Evolutionary conservation across 83 land plant genomes (phyloP).

Genomic region (Picea engelmannii): DNA sequence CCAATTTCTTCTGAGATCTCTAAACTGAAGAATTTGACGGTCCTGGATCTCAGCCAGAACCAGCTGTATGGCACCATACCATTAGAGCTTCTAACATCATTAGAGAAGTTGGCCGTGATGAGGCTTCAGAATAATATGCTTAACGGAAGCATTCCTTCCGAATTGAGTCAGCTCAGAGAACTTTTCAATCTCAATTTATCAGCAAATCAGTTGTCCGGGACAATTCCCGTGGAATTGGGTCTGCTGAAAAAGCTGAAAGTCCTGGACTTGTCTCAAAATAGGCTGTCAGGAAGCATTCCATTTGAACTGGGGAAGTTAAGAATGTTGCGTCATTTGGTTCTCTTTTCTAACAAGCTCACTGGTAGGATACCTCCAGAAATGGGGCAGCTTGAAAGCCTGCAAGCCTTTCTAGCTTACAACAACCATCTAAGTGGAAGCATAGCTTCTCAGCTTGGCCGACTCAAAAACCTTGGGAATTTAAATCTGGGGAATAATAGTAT

Average conservation of each 20-base stretch:
- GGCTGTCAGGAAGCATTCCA: constrained; percentile 4
- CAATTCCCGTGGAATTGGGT: constrained; percentile 17
- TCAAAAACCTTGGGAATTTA: neutral
- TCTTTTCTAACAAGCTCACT: neutral
- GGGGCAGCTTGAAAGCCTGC: constrained; percentile 1
- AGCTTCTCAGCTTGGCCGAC: neutral
- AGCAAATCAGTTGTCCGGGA: constrained; percentile 10
- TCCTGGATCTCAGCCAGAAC: constrained; percentile 43
- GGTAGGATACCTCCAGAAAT: neutral
- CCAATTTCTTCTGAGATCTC: constrained; percentile 28
- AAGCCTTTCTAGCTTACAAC: neutral
- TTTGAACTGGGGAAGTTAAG: neutral
- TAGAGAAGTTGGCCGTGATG: neutral
- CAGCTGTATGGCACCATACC: constrained; percentile 38
- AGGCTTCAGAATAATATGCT: constrained; percentile 24
- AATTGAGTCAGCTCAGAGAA: neutral
- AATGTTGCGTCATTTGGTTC: neutral
- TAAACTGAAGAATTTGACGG: constrained; percentile 22
- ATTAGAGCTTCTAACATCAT: neutral
- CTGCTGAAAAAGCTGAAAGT: neutral
- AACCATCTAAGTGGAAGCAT: constrained; percentile 16
- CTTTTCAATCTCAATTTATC: constrained; percentile 4
- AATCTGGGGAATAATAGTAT: constrained; percentile 11
- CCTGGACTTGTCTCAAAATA: constrained; percentile 18
- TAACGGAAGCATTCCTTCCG: constrained; percentile 16